Conservation (phyloP, 1,139 yeast genomes). For the Geotrichum siamense region DNA sequence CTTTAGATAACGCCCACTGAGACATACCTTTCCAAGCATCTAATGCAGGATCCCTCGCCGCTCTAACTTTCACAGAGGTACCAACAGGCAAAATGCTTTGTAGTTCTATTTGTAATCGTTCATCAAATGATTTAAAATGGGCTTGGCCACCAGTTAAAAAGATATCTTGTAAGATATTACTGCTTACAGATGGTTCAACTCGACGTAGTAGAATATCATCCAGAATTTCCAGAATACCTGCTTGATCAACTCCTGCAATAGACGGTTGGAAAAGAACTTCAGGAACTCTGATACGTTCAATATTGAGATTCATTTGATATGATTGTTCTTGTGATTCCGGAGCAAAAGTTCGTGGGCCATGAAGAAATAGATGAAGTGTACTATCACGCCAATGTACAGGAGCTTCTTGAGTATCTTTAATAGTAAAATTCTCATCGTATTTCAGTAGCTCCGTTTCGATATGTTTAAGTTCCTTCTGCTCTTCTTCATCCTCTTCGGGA, state of each 20-base stretch:
- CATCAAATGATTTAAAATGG: slow-evolving; percentile 54
- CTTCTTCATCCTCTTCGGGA: slow-evolving; percentile 68
- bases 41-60: slow-evolving; percentile 57
- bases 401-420: slow-evolving; percentile 77
- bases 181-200: slow-evolving; percentile 46
- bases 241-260: slow-evolving; percentile 92
- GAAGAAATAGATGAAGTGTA: slow-evolving; percentile 69
- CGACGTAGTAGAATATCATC: slow-evolving; percentile 60
- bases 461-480: slow-evolving; percentile 54
- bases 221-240: slow-evolving; percentile 74
- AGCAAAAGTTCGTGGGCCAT: slow-evolving; percentile 78
- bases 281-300: slow-evolving; percentile 87
- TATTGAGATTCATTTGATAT: slow-evolving; percentile 82
- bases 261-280: slow-evolving; percentile 91
- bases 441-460: slow-evolving; percentile 71
- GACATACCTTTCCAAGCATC: slow-evolving; percentile 98
- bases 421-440: slow-evolving; percentile 75
- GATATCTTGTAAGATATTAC: slow-evolving; percentile 52
- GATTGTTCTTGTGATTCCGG: slow-evolving; percentile 60
- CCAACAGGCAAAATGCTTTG: slow-evolving; percentile 64
- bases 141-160: slow-evolving; percentile 86
- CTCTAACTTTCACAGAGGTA: slow-evolving; percentile 52
- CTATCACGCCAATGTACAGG: slow-evolving; percentile 83
- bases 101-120: slow-evolving; percentile 61
- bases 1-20: slow-evolving; percentile 53